Conservation (phyloP, 306 rosid species). For the Astragalus glycyphyllos region DNA sequence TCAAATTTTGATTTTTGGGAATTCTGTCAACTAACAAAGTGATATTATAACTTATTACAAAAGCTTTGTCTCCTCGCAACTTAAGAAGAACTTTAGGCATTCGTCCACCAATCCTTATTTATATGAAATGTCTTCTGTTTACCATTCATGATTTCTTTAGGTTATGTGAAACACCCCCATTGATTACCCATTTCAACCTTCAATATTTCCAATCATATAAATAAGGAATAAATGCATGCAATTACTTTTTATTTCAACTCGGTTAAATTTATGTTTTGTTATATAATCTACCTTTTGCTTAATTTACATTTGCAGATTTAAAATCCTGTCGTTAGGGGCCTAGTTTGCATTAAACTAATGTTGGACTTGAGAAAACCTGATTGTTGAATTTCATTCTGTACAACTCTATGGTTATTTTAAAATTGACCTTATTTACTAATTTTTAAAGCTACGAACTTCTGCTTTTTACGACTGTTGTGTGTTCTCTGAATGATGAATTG, state of each 20-base stretch:
- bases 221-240: slow-evolving; percentile 14
- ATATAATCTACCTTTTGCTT: slow-evolving; percentile 1
- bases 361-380: slow-evolving; percentile 20
- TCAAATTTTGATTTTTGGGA: slow-evolving; percentile 21
- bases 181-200: slow-evolving; percentile 21
- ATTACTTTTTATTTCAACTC: not conserved
- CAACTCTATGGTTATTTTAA: slow-evolving; percentile 13
- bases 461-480: slow-evolving; percentile 23
- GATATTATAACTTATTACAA: not conserved
- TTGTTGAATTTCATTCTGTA: slow-evolving; percentile 20
- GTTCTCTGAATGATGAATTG: slow-evolving; percentile 40
- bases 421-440: slow-evolving; percentile 11
- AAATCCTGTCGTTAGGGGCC: not conserved
- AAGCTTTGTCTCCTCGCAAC: slow-evolving; percentile 15
- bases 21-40: slow-evolving; percentile 24
- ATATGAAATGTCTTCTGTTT: slow-evolving; percentile 20
- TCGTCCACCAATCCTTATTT: slow-evolving; percentile 14
- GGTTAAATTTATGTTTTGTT: not conserved
- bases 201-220: slow-evolving; percentile 24
- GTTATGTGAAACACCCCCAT: not conserved
- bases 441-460: slow-evolving; percentile 30
- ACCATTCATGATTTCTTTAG: not conserved
- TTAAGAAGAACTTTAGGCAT: slow-evolving; percentile 11
- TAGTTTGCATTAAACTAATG: slow-evolving; percentile 4
- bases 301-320: slow-evolving; percentile 5